Evolutionary conservation across 306 rosid species (phyloP).

Genomic region (Quercus variabilis): DNA sequence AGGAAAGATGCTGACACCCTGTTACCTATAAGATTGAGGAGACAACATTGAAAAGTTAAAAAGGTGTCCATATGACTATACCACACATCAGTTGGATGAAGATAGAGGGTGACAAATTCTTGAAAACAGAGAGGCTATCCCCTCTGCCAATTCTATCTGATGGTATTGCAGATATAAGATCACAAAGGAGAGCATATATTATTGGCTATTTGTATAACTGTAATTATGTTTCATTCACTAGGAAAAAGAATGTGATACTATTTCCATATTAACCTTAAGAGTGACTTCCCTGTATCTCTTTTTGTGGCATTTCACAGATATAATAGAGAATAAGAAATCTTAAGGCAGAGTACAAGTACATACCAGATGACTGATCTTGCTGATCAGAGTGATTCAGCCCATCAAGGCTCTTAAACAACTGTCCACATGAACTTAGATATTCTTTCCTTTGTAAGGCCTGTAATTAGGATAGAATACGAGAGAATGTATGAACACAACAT

Average conservation of each 20-base stretch:
- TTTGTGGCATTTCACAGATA: neutral
- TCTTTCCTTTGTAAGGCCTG: conserved; percentile 49
- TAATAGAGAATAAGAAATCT: neutral
- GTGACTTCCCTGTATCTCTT: neutral
- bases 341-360: conserved; percentile 9
- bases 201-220: neutral
- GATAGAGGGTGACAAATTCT: neutral
- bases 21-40: neutral
- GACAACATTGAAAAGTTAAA: neutral
- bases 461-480: conserved; percentile 1
- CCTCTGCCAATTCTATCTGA: neutral
- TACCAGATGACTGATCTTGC: conserved; percentile 51
- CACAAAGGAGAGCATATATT: neutral
- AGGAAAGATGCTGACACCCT: neutral
- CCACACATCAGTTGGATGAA: neutral
- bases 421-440: conserved; percentile 33
- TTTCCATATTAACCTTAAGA: neutral
- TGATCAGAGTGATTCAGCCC: conserved; percentile 24
- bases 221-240: neutral
- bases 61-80: neutral
- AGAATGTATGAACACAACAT: conserved; percentile 1
- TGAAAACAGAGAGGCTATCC: neutral
- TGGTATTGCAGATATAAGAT: neutral
- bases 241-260: neutral
- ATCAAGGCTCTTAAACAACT: conserved; percentile 18